These are phyloP conservation scores for Neocallimastix lanati DNA, from an alignment of 192 early-diverging fungal genomes.

Conservation along the genomic window DNA sequence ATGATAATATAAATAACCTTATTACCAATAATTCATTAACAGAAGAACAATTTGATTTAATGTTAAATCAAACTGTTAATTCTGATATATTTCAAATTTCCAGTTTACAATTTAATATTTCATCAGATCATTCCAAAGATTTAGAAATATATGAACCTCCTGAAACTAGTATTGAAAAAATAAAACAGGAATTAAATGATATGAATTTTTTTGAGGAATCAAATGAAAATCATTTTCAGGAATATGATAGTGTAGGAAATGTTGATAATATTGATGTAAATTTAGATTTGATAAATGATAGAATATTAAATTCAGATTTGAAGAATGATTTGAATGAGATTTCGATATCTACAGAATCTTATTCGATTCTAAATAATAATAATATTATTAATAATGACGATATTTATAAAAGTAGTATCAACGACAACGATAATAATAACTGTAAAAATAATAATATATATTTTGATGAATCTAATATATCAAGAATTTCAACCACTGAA, in stretches of 20 bases:
- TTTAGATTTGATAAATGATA: background rate
- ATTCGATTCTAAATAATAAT: background rate
- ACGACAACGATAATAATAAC: no score
- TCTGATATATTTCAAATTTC: background rate
- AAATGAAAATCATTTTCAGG: background rate
- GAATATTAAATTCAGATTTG: background rate
- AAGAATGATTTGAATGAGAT: background rate
- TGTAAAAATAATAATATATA: no score
- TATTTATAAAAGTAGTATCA: background rate
- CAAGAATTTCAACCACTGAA: background rate
- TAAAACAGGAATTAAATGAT: background rate
- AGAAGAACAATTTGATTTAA: background rate
- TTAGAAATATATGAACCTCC: background rate
- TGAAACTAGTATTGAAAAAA: background rate
- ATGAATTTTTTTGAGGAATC: background rate
- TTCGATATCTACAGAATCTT: no score
- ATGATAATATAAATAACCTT: background rate
- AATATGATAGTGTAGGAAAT: background rate
- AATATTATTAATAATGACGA: background rate
- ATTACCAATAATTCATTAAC: background rate
- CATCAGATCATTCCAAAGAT: background rate
- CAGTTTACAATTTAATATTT: background rate
- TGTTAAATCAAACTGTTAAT: background rate
- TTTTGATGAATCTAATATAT: no score
- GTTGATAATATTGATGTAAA: background rate